Evolutionary conservation across 1,284 basidiomycete genomes (phyloP).

Genomic region (Melampsora larici-populina): DNA sequence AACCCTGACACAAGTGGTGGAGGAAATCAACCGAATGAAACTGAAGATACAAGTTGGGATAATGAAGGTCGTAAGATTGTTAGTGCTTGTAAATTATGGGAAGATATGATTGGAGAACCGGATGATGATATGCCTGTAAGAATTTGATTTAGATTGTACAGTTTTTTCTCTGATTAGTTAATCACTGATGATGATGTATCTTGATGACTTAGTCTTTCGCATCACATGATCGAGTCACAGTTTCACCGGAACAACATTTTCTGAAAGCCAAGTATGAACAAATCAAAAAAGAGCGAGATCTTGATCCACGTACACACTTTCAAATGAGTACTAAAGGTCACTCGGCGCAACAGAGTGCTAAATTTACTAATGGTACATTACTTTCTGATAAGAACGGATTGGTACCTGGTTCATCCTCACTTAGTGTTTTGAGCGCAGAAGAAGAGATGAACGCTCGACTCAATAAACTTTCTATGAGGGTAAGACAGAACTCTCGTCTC

Average conservation of each 20-base stretch:
- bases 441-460: constrained; percentile 39
- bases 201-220: constrained; percentile 1
- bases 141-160: neutral
- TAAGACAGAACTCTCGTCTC: neutral
- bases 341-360: constrained; percentile 25
- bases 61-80: constrained; percentile 53
- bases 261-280: constrained; percentile 30
- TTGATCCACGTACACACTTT: constrained; percentile 37
- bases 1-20: constrained; percentile 64
- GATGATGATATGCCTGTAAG: constrained; percentile 39
- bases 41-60: constrained; percentile 61
- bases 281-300: constrained; percentile 32
- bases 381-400: constrained; percentile 19
- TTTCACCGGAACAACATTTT: constrained; percentile 30
- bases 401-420: neutral
- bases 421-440: constrained; percentile 8
- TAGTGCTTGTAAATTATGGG: constrained; percentile 35
- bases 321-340: constrained; percentile 27
- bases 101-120: constrained; percentile 43
- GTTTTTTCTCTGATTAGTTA: neutral
- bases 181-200: neutral
- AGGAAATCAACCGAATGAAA: constrained; percentile 66
- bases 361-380: constrained; percentile 15
- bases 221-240: constrained; percentile 34
- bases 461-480: constrained; percentile 16